Evolutionary conservation across 331 rosid species (phyloP).

Genomic region (Arachis monticola): DNA sequence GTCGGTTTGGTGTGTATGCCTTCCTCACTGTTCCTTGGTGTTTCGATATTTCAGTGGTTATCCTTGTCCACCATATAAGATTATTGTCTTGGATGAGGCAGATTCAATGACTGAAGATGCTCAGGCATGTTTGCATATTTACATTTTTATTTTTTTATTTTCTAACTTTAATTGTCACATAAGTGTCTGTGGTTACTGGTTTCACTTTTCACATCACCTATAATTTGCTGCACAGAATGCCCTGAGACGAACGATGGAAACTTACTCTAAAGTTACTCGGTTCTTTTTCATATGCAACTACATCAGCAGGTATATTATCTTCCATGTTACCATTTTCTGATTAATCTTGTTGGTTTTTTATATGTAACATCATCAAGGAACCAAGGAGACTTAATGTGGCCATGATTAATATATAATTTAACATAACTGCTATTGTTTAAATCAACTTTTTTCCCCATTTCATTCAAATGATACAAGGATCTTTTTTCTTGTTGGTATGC

Average conservation of each 20-base stretch:
- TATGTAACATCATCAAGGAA: constrained; percentile 1
- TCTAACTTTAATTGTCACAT: not conserved
- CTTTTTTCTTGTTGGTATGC: too few relatives aligned
- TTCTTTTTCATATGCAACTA: constrained; percentile 96
- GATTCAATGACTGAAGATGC: constrained; percentile 99
- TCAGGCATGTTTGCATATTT: constrained; percentile 56
- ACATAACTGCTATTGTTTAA: not conserved
- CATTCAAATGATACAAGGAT: too few relatives aligned
- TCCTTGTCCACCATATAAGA: constrained; percentile 89
- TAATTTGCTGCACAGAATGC: constrained; percentile 72
- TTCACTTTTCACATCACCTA: not conserved
- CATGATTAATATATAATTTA: constrained; percentile 1
- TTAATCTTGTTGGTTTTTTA: constrained; percentile 4
- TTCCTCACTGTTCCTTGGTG: constrained; percentile 6
- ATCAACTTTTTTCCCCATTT: not conserved
- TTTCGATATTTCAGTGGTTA: constrained; percentile 59
- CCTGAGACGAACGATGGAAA: constrained; percentile 90
- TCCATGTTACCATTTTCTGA: constrained; percentile 12
- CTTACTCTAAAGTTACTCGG: constrained; percentile 88
- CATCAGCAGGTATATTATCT: constrained; percentile 74
- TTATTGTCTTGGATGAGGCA: constrained; percentile 92
- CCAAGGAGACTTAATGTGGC: not conserved
- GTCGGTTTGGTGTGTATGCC: not conserved
- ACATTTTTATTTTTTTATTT: not conserved
- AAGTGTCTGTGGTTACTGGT: not conserved